Evolutionary conservation across 2,329 filamentous ascomycete species (phyloP).

Genomic region (Fusarium goolgardi): DNA sequence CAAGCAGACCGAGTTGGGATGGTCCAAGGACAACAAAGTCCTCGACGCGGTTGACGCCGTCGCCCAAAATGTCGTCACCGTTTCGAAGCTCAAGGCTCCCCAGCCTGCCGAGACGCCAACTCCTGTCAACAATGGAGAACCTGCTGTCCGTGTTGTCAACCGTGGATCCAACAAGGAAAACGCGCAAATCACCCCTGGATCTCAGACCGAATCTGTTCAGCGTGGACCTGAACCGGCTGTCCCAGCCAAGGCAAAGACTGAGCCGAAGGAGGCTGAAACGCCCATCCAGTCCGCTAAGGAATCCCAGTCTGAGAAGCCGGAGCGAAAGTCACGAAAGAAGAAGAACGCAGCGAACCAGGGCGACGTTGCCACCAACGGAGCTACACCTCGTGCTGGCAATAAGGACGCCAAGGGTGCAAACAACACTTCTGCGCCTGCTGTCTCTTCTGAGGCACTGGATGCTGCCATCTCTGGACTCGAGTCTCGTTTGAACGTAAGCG

Average conservation of each 20-base stretch:
- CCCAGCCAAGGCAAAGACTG: constrained; percentile 56
- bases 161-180: constrained; percentile 54
- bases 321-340: constrained; percentile 74
- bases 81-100: constrained; percentile 74
- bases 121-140: constrained; percentile 52
- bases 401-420: constrained; percentile 51
- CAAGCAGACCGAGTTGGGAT: constrained; percentile 89
- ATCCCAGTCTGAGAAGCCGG: constrained; percentile 65
- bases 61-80: constrained; percentile 77
- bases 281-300: constrained; percentile 55
- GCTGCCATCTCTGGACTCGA: constrained; percentile 66
- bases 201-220: constrained; percentile 46
- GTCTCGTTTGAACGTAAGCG: constrained; percentile 60
- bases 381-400: constrained; percentile 52
- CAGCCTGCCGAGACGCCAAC: constrained; percentile 54
- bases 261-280: constrained; percentile 62
- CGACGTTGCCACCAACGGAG: constrained; percentile 61
- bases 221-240: constrained; percentile 51
- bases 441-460: constrained; percentile 63
- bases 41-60: constrained; percentile 81
- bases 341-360: constrained; percentile 63
- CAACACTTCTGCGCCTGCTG: constrained; percentile 41
- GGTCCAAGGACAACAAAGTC: constrained; percentile 91
- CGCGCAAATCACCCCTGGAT: constrained; percentile 41
- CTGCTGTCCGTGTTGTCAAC: constrained; percentile 51